Base-by-base conservation (phyloP, 768 basidiomycete species). In the Trametopsis cervina region DNA sequence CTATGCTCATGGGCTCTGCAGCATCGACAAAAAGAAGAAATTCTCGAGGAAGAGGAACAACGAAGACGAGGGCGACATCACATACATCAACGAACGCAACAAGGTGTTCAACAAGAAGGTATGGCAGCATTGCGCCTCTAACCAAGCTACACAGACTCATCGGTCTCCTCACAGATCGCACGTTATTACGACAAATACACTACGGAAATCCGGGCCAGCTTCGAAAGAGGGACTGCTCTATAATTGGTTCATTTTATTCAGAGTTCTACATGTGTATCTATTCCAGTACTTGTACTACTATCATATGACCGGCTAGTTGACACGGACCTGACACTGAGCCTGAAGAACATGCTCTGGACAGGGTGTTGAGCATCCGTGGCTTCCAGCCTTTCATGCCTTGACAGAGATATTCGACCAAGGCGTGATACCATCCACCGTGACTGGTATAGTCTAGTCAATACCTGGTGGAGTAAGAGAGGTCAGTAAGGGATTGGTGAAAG, bases 71-170 rank as follows among this genome's bases (percentile, higher is more conserved):
- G 93, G 89, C 46, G 94, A 97, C 57, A 89, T 99, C 65, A 98
- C 93, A 4, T 99, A 98, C 64, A 99, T 99, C 78, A 99, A 99
- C 74, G 91, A 98, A 67, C 85, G 87, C 66, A 94, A 97, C 67
- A 80, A 91, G 54, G 92, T 96, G 40, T 98, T 96, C 77, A 96
- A 97, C 79, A 93, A 92, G 71, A 96, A 95, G 85, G 89, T 83
- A 22, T 15, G 65, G 54, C 18, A 29, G 10, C 22, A 25, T 25
- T 29, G 49, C 24, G 52, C 29, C 40, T 17, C 46, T 36, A 44
- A 27, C 36, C 39, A 4, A 20, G 10, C 4, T 18, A n/a, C 9
- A 25, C 18, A 47, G 9, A 22, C 46, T 53, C 11, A 53, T 46
- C n/a, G 6, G 26, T 33, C 36, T 36, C 21, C 35, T 36, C 35